A percentile compares a stretch with the other conserved stretches of the same genome.
Evolutionary conservation across 306 rosid genomes (phyloP).

Genomic region (Acacia confusa): DNA sequence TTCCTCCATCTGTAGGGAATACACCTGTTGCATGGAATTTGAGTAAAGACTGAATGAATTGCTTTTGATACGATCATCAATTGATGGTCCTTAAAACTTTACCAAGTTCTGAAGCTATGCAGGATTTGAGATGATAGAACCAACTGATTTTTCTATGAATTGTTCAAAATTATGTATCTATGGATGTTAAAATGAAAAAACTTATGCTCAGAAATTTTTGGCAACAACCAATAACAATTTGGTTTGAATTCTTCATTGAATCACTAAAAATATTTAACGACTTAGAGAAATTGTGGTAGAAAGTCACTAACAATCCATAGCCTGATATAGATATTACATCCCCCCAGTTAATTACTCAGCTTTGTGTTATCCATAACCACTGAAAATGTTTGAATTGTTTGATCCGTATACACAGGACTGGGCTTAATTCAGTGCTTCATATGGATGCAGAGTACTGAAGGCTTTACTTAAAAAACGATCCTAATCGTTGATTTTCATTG

Average conservation of each 20-base stretch:
- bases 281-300: not conserved
- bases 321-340: slow-evolving; percentile 4
- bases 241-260: slow-evolving; percentile 3
- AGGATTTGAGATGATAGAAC: not conserved
- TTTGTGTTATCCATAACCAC: slow-evolving; percentile 17
- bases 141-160: not conserved
- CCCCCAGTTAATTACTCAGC: slow-evolving; percentile 34
- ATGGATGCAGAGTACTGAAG: not conserved
- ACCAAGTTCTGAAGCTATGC: not conserved
- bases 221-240: not conserved
- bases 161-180: not conserved
- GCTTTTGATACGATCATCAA: not conserved
- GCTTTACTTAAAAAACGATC: not conserved
- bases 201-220: not conserved
- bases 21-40: slow-evolving; percentile 52
- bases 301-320: slow-evolving; percentile 14
- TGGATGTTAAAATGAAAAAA: not conserved
- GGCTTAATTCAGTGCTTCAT: not conserved
- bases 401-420: not conserved
- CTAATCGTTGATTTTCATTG: not conserved
- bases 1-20: slow-evolving; percentile 72
- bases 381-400: slow-evolving; percentile 6
- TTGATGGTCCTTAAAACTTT: not conserved
- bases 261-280: not conserved
- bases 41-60: not conserved